Conservation (phyloP, 306 rosid species). For the Cicer yamashitae region DNA sequence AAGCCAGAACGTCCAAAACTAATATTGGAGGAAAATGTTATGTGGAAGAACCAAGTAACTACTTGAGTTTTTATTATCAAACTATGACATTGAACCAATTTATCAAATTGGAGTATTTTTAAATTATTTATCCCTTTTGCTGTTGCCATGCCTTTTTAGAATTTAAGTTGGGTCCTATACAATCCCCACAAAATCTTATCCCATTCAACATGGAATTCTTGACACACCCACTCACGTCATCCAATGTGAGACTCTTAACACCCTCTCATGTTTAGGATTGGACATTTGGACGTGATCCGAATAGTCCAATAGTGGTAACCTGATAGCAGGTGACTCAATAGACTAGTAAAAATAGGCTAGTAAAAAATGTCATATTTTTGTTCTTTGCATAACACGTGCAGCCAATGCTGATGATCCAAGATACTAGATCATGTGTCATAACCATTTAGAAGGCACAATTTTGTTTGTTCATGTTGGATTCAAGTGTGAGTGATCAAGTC, state of each 20-base stretch:
- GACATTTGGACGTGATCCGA: no score
- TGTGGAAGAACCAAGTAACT: neutral
- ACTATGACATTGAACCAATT: neutral
- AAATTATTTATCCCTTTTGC: neutral
- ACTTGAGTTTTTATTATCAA: neutral
- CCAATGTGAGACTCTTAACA: no score
- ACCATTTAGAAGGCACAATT: no score
- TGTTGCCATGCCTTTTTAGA: neutral
- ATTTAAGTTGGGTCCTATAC: no score
- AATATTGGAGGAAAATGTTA: neutral
- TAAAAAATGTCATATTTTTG: neutral
- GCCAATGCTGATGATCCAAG: neutral
- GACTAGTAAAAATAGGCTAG: neutral
- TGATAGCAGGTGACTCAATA: no score
- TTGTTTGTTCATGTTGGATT: no score
- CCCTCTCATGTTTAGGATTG: no score
- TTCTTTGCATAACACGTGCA: neutral
- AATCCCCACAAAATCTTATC: no score
- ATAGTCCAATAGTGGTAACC: no score
- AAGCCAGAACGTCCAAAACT: neutral
- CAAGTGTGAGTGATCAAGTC: no score
- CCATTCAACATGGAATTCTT: no score
- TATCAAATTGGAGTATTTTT: neutral
- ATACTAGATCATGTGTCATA: neutral
- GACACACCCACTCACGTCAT: no score